Base-by-base conservation (phyloP, 2,329 filamentous ascomycete species). In the Aspergillus alliaceus region DNA sequence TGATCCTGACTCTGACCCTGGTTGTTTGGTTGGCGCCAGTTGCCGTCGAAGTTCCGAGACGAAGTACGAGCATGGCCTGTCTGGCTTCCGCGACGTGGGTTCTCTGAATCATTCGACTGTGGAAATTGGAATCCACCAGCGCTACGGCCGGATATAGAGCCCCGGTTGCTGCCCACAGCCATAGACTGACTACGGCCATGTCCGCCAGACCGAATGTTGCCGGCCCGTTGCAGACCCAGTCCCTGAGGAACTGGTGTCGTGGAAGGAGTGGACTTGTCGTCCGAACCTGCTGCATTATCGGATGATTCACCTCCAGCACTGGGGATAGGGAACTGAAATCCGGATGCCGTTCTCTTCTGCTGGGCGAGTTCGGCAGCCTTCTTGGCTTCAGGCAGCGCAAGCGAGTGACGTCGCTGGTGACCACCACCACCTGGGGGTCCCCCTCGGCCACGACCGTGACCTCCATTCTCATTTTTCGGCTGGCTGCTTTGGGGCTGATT, bases 281-380 rank as follows among this genome's bases (percentile, higher is more conserved):
- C 81, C 7, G 83, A 80, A 46, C 80, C 83, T 27, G 84, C 77
- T 59, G 86, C 77, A 51, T 83, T 79, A 61, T 85, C 83, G 35
- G 77, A 75, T 35, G 78, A 76, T 18, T 77, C 73, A 46, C 77
- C 73, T 54, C 84, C 84, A 53, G 84, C 81, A 61, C 88, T 83
- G 50, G 92, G 90, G 53, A 88, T 86, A 15, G 95, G 93, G 73
- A 99, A 99, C 73, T 96, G 93, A 77, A 98, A 99, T 57, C 88
- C 92, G 62, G 90, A 92, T 60, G 93, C 92, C 54, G 93, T 96
- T 75, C 93, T 85, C 80, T 97, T 97, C 81, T 96, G 93, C 78
- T 99, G 95, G 49, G 95, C 95, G 62, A 96, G 79, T 75, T 99
- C 95, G 56, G 95, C 95, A 48, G 95, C 95, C 80, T 97, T 98